phyloP scores from a whole-genome alignment of 768 basidiomycete genomes.

The Leccinum sublutescens region DNA sequence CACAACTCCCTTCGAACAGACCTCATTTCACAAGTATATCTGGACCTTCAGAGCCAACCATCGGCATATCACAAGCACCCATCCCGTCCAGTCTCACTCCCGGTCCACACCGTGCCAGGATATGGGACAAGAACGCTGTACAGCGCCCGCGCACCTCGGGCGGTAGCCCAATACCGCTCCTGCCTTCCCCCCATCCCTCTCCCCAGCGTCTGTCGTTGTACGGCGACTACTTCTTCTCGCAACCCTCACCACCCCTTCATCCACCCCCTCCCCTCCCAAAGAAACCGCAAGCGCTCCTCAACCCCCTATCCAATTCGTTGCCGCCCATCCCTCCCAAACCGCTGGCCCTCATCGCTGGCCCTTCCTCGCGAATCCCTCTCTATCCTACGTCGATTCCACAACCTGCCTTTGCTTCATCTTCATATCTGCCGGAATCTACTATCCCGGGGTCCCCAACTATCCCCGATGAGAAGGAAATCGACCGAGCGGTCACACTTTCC shows the following conservation, averaged over 20 bases:
- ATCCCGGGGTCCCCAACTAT: conserved; percentile 15
- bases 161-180: conserved; percentile 2
- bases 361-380: conserved; percentile 28
- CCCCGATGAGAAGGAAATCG: conserved; percentile 46
- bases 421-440: conserved; percentile 4
- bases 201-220: conserved; percentile 22
- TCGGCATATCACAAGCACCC: conserved; percentile 4
- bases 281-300: conserved; percentile 26
- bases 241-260: conserved; percentile 17
- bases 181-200: conserved; percentile 10
- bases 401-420: conserved; percentile 11
- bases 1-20: conserved; percentile 16
- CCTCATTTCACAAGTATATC: conserved; percentile 24
- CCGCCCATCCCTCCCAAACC: conserved; percentile 46
- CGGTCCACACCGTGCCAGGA: conserved; percentile 19
- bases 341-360: conserved; percentile 7
- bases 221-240: conserved; percentile 28
- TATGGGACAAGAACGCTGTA: conserved; percentile 17
- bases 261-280: conserved; percentile 33
- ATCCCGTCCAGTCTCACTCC: conserved; percentile 28
- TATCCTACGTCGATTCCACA: conserved; percentile 34
- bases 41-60: conserved; percentile 1
- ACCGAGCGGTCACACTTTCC: conserved; percentile 47
- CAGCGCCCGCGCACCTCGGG: conserved; percentile 14
- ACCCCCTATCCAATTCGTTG: conserved; percentile 33